phyloP scores from a whole-genome alignment of 306 rosid genomes.

The Fagus crenata region DNA sequence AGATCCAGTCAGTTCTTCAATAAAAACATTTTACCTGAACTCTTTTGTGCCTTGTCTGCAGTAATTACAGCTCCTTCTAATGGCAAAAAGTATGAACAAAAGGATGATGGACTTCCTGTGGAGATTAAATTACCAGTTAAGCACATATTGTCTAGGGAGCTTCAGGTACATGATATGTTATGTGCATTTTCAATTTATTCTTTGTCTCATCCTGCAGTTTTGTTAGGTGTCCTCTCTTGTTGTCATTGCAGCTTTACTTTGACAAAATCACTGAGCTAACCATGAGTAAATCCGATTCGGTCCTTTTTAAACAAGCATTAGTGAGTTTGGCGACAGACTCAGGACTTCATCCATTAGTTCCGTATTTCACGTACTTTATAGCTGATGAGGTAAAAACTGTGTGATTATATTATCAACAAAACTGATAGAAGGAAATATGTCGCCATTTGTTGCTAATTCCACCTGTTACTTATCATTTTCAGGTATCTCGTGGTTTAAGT shows the following conservation, averaged over 20 bases:
- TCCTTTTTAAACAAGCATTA: constrained; percentile 66
- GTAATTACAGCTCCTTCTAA: constrained; percentile 53
- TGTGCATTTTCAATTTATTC: constrained; percentile 8
- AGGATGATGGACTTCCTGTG: constrained; percentile 69
- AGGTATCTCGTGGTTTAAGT: constrained; percentile 64
- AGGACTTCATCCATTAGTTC: constrained; percentile 89
- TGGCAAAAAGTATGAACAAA: constrained; percentile 58
- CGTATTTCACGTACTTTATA: constrained; percentile 72
- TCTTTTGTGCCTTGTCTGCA: constrained; percentile 25
- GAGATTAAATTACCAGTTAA: constrained; percentile 77
- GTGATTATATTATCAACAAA: constrained; percentile 2
- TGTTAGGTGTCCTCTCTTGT: constrained; percentile 25
- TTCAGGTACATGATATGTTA: constrained; percentile 54
- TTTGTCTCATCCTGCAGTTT: background rate
- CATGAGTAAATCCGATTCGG: constrained; percentile 57
- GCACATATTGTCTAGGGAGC: constrained; percentile 77
- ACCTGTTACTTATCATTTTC: constrained; percentile 33
- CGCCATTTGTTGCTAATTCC: constrained; percentile 16
- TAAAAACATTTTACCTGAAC: background rate
- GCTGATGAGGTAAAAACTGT: constrained; percentile 73
- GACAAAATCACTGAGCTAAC: constrained; percentile 68
- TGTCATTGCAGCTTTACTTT: constrained; percentile 71
- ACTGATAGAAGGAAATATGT: background rate
- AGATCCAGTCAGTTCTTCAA: background rate
- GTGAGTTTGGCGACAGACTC: constrained; percentile 77